phyloP scores from a whole-genome alignment of 2,329 filamentous ascomycete genomes.

The Aspergillus aculeatinus region DNA sequence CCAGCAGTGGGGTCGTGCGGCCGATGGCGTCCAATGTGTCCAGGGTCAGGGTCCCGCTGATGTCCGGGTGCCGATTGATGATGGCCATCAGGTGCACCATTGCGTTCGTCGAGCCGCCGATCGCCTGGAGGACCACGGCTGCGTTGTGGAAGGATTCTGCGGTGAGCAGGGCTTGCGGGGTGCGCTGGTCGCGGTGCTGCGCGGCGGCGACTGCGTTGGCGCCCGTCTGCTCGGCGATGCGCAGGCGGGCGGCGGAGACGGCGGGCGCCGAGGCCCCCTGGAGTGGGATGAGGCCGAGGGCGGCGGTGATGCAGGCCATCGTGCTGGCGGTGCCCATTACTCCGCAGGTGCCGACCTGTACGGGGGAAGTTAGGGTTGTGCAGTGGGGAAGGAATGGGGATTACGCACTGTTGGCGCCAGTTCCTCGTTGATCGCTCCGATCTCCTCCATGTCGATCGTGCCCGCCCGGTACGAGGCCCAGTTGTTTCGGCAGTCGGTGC shows the following conservation, averaged over 20 bases:
- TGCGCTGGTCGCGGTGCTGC: conserved; percentile 28
- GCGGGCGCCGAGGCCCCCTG: conserved; percentile 54
- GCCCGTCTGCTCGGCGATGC: conserved; percentile 56
- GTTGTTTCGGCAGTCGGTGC: conserved; percentile 71
- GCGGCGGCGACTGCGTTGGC: conserved; percentile 48
- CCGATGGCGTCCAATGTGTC: conserved; percentile 50
- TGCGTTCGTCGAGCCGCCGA: conserved; percentile 56
- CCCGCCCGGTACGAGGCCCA: conserved; percentile 70
- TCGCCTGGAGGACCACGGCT: conserved; percentile 53
- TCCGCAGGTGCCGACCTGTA: conserved; percentile 51
- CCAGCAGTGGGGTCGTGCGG: conserved; percentile 45
- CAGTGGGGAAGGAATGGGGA: not conserved
- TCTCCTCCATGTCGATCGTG: conserved; percentile 68
- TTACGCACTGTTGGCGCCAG: conserved; percentile 63
- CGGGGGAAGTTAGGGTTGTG: not conserved
- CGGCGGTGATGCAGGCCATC: conserved; percentile 55
- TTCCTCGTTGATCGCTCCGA: conserved; percentile 68
- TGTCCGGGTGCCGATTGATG: conserved; percentile 51
- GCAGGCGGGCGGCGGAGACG: conserved; percentile 51
- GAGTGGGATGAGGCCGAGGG: conserved; percentile 53
- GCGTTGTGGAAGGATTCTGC: conserved; percentile 53
- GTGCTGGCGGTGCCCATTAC: conserved; percentile 59
- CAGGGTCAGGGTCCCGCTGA: conserved; percentile 47
- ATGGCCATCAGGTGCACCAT: conserved; percentile 56
- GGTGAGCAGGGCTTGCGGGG: conserved; percentile 46